These are phyloP conservation scores for Euclidium syriacum DNA, from an alignment of 345 rosid species.

Conservation along the genomic window DNA sequence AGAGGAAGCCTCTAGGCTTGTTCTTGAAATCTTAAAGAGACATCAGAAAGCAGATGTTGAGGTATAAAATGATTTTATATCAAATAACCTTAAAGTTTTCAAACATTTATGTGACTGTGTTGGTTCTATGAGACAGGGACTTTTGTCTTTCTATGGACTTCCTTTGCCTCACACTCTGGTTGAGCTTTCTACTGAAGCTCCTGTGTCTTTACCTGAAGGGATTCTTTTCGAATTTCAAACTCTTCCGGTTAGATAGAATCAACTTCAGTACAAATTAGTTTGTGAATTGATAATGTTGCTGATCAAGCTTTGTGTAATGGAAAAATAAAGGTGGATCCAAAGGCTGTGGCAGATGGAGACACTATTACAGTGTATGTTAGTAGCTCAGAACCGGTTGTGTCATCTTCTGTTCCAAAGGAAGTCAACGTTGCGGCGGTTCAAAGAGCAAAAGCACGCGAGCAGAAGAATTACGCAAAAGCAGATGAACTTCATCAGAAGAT, in stretches of 20 bases:
- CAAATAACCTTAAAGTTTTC: not conserved
- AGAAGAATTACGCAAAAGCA: slow-evolving; percentile 51
- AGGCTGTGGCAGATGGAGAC: slow-evolving; percentile 77
- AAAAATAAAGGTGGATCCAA: slow-evolving; percentile 64
- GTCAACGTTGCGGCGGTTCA: slow-evolving; percentile 49
- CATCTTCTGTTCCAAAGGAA: slow-evolving; percentile 51
- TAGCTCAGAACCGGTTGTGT: slow-evolving; percentile 50
- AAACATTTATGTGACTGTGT: not conserved
- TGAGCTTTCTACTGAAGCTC: slow-evolving; percentile 35
- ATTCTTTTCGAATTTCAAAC: slow-evolving; percentile 56
- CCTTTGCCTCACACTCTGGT: slow-evolving; percentile 50
- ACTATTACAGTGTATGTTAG: slow-evolving; percentile 68
- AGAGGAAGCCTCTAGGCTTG: slow-evolving; percentile 66
- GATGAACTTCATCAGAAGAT: slow-evolving; percentile 60
- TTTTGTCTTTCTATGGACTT: slow-evolving; percentile 75
- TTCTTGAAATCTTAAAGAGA: slow-evolving; percentile 46
- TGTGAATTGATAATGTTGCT: not conserved
- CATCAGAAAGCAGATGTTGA: slow-evolving; percentile 76
- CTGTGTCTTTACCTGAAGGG: slow-evolving; percentile 51
- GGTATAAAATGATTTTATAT: slow-evolving; percentile 34
- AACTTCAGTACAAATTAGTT: not conserved
- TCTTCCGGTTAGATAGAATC: slow-evolving; percentile 66
- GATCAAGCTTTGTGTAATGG: slow-evolving; percentile 8
- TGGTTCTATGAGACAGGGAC: slow-evolving; percentile 42
- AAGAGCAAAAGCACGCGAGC: slow-evolving; percentile 58